A percentile compares a stretch with the other conserved stretches of the same genome.
phyloP scores from a whole-genome alignment of 306 rosid species.

The Macrotyloma uniflorum region DNA sequence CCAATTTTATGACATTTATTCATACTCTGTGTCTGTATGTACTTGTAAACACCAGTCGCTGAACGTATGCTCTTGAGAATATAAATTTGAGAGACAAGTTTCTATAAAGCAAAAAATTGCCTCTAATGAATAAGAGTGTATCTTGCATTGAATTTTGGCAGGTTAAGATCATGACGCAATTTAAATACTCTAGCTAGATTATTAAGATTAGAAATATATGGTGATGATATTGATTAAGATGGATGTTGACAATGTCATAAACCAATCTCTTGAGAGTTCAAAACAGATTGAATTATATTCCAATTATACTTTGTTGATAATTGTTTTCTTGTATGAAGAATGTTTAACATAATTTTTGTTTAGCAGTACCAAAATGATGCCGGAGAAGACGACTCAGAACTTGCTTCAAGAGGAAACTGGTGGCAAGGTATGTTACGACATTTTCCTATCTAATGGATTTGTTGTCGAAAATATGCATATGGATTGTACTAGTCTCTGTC shows the following conservation, averaged over 20 bases:
- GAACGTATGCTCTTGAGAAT: not conserved
- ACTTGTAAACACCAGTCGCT: not conserved
- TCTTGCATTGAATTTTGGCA: not conserved
- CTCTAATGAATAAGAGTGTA: not conserved
- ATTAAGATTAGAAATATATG: not conserved
- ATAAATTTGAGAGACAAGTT: not conserved
- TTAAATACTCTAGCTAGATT: not conserved
- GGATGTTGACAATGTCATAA: not conserved
- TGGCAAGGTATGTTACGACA: constrained; percentile 69
- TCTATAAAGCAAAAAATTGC: not conserved
- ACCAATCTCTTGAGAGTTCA: not conserved
- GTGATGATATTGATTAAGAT: not conserved
- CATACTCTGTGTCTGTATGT: not conserved
- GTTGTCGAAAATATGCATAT: constrained; percentile 10
- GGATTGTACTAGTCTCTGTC: not conserved
- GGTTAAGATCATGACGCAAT: not conserved
- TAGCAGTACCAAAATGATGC: constrained; percentile 56
- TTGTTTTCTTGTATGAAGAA: not conserved
- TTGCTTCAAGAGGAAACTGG: constrained; percentile 90
- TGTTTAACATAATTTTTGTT: constrained; percentile 1
- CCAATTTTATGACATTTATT: not conserved
- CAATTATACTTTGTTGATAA: not conserved
- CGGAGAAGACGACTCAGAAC: constrained; percentile 60
- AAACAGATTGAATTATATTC: not conserved
- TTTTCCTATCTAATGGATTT: not conserved